Percentiles rank a stretch among this genome's conserved stretches.
Conservation (phyloP, 345 rosid species). For the Melastoma malabathricum region DNA sequence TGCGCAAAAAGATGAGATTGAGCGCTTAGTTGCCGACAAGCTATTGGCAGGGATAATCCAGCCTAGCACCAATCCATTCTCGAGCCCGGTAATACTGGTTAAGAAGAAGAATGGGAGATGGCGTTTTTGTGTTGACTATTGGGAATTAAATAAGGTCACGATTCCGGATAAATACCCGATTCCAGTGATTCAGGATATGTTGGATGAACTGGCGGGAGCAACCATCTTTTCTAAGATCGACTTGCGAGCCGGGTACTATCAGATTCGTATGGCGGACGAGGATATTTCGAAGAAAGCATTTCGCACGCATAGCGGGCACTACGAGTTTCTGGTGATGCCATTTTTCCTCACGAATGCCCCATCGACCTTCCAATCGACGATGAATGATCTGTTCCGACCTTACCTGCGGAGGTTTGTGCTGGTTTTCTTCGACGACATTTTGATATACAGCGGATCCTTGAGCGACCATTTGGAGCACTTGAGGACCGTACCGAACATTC, state of each 20-base stretch:
- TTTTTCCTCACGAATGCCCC: background rate
- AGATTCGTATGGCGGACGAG: too few species aligned
- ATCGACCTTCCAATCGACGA: background rate
- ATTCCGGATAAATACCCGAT: conserved; percentile 2
- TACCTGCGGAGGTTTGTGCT: background rate
- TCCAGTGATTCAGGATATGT: conserved; percentile 1
- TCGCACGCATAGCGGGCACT: background rate
- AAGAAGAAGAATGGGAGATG: background rate
- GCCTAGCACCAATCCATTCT: conserved; percentile 3
- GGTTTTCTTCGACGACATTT: background rate
- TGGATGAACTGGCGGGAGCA: conserved; percentile 3
- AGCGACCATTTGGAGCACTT: background rate
- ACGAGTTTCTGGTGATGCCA: background rate
- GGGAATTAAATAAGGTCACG: background rate
- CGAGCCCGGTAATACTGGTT: conserved; percentile 3
- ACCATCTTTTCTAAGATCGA: background rate
- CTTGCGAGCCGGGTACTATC: background rate
- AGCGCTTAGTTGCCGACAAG: background rate
- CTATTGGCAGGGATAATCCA: conserved; percentile 1
- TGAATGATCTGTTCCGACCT: background rate
- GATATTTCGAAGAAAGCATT: too few species aligned
- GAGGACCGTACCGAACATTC: background rate
- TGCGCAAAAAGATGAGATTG: conserved; percentile 2
- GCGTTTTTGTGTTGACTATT: background rate
- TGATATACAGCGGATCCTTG: background rate